A percentile compares a stretch with the other conserved stretches of the same genome.
Evolutionary conservation across 768 basidiomycete species (phyloP).

Genomic region (Cubamyces sp.): DNA sequence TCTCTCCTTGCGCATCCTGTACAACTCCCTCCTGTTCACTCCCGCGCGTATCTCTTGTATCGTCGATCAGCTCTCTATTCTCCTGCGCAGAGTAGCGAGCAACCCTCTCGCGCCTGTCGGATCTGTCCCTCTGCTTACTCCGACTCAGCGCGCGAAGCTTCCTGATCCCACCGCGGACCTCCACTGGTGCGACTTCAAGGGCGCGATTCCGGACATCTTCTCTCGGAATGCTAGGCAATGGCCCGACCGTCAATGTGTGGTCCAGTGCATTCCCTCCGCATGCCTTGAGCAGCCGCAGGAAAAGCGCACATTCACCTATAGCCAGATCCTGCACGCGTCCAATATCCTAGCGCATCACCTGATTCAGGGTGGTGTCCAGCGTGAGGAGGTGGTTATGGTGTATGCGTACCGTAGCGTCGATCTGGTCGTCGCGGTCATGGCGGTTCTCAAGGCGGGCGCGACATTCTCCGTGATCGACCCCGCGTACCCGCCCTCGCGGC

Average conservation of each 20-base stretch:
- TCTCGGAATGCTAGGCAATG: slow-evolving; percentile 78
- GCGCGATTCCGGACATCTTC: slow-evolving; percentile 95
- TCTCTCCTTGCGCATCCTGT: slow-evolving; percentile 82
- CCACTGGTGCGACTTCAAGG: slow-evolving; percentile 97
- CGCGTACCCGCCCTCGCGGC: slow-evolving; percentile 92
- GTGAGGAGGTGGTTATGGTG: slow-evolving; percentile 97
- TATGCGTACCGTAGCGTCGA: slow-evolving; percentile 97
- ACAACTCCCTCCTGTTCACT: slow-evolving; percentile 95
- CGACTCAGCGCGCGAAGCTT: slow-evolving; percentile 66
- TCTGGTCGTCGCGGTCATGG: slow-evolving; percentile 96
- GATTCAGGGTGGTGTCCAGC: slow-evolving; percentile 79
- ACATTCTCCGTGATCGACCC: slow-evolving; percentile 99
- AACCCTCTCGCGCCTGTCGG: slow-evolving; percentile 76
- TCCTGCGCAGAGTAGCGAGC: slow-evolving; percentile 71
- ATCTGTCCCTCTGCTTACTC: slow-evolving; percentile 78
- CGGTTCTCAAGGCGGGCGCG: slow-evolving; percentile 92
- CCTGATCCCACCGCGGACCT: slow-evolving; percentile 88
- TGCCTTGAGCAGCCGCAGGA: slow-evolving; percentile 49
- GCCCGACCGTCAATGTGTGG: slow-evolving; percentile 86
- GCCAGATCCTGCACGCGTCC: slow-evolving; percentile 78
- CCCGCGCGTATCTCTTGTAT: slow-evolving; percentile 74
- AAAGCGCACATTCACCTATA: slow-evolving; percentile 71
- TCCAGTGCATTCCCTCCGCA: slow-evolving; percentile 67
- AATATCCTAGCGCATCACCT: slow-evolving; percentile 93
- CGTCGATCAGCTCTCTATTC: slow-evolving; percentile 81